Conservation (phyloP, 2,329 filamentous ascomycete species). For the Pseudocercospora macadamiae region DNA sequence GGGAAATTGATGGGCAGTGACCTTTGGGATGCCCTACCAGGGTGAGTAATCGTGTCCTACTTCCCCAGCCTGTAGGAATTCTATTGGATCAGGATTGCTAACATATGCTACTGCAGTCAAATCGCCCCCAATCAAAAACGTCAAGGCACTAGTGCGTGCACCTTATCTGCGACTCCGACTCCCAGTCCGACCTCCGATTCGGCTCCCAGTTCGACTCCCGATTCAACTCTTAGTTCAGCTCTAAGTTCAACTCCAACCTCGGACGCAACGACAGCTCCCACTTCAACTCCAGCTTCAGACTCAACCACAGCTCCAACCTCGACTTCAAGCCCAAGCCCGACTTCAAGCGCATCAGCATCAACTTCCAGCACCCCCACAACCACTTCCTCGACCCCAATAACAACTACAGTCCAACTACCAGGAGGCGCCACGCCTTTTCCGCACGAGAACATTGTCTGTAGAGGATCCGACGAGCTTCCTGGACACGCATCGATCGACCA, state of each 20-base stretch:
- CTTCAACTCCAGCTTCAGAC: neutral
- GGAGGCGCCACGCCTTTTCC: neutral
- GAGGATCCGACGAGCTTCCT: neutral
- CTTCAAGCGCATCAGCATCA: neutral
- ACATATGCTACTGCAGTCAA: neutral
- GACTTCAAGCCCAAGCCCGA: too few species aligned
- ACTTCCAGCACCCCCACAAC: neutral
- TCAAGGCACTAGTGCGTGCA: neutral
- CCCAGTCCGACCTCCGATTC: neutral
- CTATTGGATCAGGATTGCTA: neutral
- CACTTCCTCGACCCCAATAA: neutral
- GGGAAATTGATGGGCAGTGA: neutral
- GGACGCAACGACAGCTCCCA: neutral
- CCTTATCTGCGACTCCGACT: neutral
- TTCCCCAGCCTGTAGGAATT: neutral
- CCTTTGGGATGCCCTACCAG: neutral
- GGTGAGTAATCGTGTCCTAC: neutral
- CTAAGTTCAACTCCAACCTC: too few species aligned
- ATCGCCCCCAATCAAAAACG: slow-evolving; percentile 1
- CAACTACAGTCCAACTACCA: neutral
- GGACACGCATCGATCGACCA: neutral
- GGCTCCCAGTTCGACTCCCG: neutral
- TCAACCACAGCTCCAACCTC: too few species aligned
- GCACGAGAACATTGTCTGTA: neutral
- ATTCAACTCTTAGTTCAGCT: neutral